Evolutionary conservation across 2,329 filamentous ascomycete species (phyloP), one percentile per base, ranked within the genome.

Genomic region (Talaromyces islandicus): DNA sequence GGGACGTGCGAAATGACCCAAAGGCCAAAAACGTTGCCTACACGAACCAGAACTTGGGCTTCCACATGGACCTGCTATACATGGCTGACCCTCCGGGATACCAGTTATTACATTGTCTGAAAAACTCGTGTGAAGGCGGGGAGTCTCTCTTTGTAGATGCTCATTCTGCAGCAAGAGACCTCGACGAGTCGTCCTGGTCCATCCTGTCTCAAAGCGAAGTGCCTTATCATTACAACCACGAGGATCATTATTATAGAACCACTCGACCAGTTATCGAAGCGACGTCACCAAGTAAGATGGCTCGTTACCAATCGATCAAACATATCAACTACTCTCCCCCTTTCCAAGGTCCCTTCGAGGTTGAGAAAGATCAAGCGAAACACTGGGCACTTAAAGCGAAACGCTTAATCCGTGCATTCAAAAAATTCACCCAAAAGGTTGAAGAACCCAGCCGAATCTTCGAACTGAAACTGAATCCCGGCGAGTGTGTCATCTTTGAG

Each of bases 1-100:
- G 92, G 86, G 89, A 97, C 73, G 93, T 97, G 12, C 85, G 86
- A 58, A 91, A 88, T 3, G 88, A 95, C 57, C 88, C 89, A 1
- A 74, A 90, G 59, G 91, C 92, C 25, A 92, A 93, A 70, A 97
- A 97, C 71, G 90, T 97, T 4, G 93, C 94, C 10, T 92, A 97
- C 76, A 97, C 93, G 0, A 88, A 84, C 69, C 83, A 88, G 54
- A 88, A 87, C 69, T 85, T 97, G 1, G 90, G 90, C 17, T 86
- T 97, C 54, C 94, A 99, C 77, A 94, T 96, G 85, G 94, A 97
- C 71, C 82, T 97, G 46, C 81, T 97, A 59, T 97, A 97, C 76
- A 88, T 94, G 75, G 78, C 83, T 14, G 84, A 90, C 56, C 86
- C 90, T 2, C 93, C 93, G 0, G 86, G 88, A 32, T 85, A 94